phyloP scores from a whole-genome alignment of 768 basidiomycete species.

The Tricholoma matsutake region DNA sequence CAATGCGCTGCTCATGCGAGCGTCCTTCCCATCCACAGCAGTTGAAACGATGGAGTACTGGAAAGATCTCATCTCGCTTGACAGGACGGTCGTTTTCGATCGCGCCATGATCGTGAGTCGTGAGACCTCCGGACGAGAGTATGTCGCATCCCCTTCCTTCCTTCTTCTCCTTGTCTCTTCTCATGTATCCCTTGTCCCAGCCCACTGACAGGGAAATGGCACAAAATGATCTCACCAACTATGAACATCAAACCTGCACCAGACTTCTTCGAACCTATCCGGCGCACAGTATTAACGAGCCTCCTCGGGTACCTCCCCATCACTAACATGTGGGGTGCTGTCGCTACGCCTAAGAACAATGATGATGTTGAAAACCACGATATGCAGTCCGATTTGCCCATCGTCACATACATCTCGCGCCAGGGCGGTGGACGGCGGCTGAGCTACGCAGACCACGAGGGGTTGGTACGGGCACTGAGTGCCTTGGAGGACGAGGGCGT shows the following conservation, averaged over 20 bases:
- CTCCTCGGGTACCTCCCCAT: conserved; percentile 32
- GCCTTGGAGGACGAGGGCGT: conserved; percentile 50
- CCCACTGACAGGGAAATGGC: conserved; percentile 26
- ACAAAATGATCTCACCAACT: conserved; percentile 35
- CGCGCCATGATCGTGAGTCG: conserved; percentile 64
- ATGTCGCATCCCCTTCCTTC: conserved; percentile 6
- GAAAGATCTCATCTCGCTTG: conserved; percentile 49
- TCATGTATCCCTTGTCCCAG: conserved; percentile 14
- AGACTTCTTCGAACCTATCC: conserved; percentile 36
- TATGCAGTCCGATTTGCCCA: conserved; percentile 20
- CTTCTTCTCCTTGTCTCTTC: neutral
- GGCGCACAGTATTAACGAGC: conserved; percentile 25
- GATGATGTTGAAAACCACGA: neutral
- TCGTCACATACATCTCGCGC: conserved; percentile 59
- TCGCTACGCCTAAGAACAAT: neutral
- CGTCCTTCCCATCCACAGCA: conserved; percentile 56
- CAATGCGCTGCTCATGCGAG: conserved; percentile 54
- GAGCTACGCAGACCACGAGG: conserved; percentile 42
- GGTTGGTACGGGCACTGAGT: conserved; percentile 43
- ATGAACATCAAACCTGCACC: conserved; percentile 25
- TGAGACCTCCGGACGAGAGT: conserved; percentile 54
- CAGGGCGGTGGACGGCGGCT: conserved; percentile 43
- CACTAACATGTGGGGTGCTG: conserved; percentile 8
- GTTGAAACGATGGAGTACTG: conserved; percentile 62
- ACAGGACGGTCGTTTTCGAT: conserved; percentile 59